Evolutionary conservation across 768 basidiomycete species (phyloP), one percentile per base, ranked within the genome.

Genomic region (Leucocoprinus sp.): DNA sequence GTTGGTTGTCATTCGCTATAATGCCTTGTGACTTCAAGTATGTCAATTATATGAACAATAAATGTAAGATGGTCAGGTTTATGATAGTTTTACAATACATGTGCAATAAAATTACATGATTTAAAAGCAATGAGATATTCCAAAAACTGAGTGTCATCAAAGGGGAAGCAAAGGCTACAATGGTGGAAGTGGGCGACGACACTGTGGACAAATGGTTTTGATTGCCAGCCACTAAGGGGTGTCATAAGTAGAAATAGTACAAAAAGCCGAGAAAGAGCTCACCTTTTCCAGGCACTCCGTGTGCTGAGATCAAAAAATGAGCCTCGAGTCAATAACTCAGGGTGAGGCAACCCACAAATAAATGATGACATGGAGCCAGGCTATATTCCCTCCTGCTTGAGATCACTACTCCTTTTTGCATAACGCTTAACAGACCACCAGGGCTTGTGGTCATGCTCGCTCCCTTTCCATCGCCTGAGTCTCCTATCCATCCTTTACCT

Each of bases 201-300:
- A 92, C 50, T 91, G 81, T n/a, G 91, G 90, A 57, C 91, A 93
- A 31, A 93, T 91, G 51, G 88, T 92, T 85, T 86, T 85, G 58
- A 86, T 82, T 41, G 79, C 78, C 51, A 86, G 72, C 85, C 85
- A 87, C 76, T 78, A 7, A n/a, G 51, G 9, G 39, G 42, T 27
- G 24, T 8, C 27, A 37, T 28, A 38, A 45, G 63, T 8, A 59
- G 42, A 39, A 47, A 46, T 4, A 21, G 37, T 36, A 22, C 2
- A 27, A 27, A 48, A 14, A 36, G 28, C 35, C 18, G 34, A 22
- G 19, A 21, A 5, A 38, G 37, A 14, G 63, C 71, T 51, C 57
- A 80, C 80, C 69, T 78, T 75, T 66, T 93, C 84, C 24, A 93
- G 67, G 67, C 91, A 93, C 17, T 83, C 82, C 0, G 90, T 92